Percentiles rank a stretch among this genome's conserved stretches.
Conservation (phyloP, 768 basidiomycete species). For the Glaciozyma martinii region DNA sequence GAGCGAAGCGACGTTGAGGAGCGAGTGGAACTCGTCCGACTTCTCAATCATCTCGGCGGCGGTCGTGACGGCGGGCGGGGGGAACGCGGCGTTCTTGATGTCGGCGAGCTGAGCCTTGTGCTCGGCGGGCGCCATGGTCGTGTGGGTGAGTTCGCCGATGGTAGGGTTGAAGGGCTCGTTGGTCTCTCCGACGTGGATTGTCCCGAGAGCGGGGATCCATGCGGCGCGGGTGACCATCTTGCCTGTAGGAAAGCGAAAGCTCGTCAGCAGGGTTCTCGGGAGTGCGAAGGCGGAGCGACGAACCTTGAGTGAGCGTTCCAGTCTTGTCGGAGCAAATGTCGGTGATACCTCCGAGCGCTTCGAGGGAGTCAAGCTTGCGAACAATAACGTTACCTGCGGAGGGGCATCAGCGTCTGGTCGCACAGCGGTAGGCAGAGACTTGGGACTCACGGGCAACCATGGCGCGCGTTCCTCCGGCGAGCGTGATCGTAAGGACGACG, state of each 20-base stretch:
- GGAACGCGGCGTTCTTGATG: slow-evolving; percentile 18
- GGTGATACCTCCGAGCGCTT: slow-evolving; percentile 42
- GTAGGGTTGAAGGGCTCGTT: slow-evolving; percentile 33
- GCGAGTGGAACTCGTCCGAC: slow-evolving; percentile 38
- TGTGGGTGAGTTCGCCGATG: slow-evolving; percentile 24
- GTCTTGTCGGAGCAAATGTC: slow-evolving; percentile 46
- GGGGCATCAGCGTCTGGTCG: not conserved
- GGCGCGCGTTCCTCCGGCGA: slow-evolving; percentile 48
- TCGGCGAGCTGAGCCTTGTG: slow-evolving; percentile 35
- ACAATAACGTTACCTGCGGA: slow-evolving; percentile 41
- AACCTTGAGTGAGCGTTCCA: slow-evolving; percentile 41
- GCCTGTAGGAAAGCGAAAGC: slow-evolving; percentile 32
- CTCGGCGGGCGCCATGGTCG: slow-evolving; percentile 14
- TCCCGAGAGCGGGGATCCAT: slow-evolving; percentile 40
- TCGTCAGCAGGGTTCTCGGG: not conserved
- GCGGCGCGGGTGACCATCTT: slow-evolving; percentile 45
- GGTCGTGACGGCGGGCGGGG: not conserved
- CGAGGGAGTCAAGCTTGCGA: slow-evolving; percentile 38
- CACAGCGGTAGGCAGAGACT: slow-evolving; percentile 41
- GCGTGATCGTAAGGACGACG: slow-evolving; percentile 47
- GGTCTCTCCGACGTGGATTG: slow-evolving; percentile 33
- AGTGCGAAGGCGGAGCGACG: not conserved
- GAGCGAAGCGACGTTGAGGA: slow-evolving; percentile 41
- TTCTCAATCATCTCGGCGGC: slow-evolving; percentile 34
- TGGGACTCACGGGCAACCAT: slow-evolving; percentile 44